Evolutionary conservation across 1,284 basidiomycete genomes (phyloP).

Genomic region (Puccinia coronata): DNA sequence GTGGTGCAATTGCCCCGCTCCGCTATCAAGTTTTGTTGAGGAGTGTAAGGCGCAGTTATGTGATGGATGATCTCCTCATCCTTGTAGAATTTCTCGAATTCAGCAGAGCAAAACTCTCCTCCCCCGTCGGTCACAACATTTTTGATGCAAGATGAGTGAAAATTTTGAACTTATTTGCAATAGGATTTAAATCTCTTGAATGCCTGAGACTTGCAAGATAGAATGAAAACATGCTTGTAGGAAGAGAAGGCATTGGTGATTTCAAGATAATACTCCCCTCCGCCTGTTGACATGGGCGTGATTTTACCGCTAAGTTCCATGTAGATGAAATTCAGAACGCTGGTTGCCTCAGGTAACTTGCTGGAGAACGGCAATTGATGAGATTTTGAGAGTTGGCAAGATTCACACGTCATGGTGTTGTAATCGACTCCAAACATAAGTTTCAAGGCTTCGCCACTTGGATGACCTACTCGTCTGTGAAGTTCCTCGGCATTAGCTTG

Average conservation of each 20-base stretch:
- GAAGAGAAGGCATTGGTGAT: slow-evolving; percentile 2
- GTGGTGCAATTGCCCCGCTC: slow-evolving; percentile 21
- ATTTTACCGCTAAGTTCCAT: slow-evolving; percentile 38
- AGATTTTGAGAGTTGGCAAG: too few species aligned
- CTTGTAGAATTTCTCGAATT: neutral
- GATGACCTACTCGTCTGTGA: too few species aligned
- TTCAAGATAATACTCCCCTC: slow-evolving; percentile 15
- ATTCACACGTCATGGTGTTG: too few species aligned
- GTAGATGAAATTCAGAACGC: slow-evolving; percentile 5
- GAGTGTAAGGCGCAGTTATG: slow-evolving; percentile 22
- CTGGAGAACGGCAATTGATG: too few species aligned
- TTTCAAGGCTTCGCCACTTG: too few species aligned
- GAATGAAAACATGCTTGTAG: neutral
- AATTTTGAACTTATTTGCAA: neutral
- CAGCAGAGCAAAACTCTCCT: slow-evolving; percentile 7
- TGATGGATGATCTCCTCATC: neutral
- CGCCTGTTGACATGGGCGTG: neutral
- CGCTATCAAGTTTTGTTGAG: slow-evolving; percentile 22
- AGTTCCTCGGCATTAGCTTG: too few species aligned
- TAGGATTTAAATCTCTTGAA: neutral
- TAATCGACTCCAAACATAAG: too few species aligned
- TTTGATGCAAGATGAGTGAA: neutral
- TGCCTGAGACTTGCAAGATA: neutral
- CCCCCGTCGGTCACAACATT: slow-evolving; percentile 30
- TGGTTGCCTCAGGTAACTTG: neutral